Conservation (phyloP, 805 yeast species). For the Spathaspora gorwiae region DNA sequence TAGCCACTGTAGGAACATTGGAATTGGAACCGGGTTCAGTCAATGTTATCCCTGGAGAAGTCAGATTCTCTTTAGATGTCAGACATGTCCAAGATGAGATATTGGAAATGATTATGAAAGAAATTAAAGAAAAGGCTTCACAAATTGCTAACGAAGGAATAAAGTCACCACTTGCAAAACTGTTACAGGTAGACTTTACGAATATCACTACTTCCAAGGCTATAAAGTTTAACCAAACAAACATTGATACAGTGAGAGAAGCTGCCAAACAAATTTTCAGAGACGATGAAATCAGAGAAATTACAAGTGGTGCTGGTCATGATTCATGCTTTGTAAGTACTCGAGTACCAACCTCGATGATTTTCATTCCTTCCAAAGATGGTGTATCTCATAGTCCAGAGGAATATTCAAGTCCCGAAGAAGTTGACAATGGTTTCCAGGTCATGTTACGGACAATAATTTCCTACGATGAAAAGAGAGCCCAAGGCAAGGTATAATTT, state of each 20-base stretch:
- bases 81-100: slow-evolving; percentile 50
- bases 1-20: slow-evolving; percentile 57
- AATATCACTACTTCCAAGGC: slow-evolving; percentile 51
- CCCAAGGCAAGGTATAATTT: background rate
- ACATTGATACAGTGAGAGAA: slow-evolving; percentile 47
- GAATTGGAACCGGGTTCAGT: slow-evolving; percentile 56
- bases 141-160: slow-evolving; percentile 25
- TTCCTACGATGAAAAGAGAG: slow-evolving; percentile 23
- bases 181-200: slow-evolving; percentile 37
- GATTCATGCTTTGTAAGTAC: slow-evolving; percentile 60
- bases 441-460: slow-evolving; percentile 47
- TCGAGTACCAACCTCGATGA: slow-evolving; percentile 67
- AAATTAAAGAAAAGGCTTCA: slow-evolving; percentile 33
- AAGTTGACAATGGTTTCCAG: slow-evolving; percentile 55
- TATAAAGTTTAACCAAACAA: slow-evolving; percentile 49
- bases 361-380: slow-evolving; percentile 64
- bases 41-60: slow-evolving; percentile 64
- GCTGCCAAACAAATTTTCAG: slow-evolving; percentile 51
- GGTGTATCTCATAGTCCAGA: slow-evolving; percentile 66
- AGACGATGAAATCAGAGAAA: slow-evolving; percentile 36
- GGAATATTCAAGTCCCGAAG: slow-evolving; percentile 63
- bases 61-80: slow-evolving; percentile 55
- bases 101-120: slow-evolving; percentile 32
- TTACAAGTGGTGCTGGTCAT: slow-evolving; percentile 71
- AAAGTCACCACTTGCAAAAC: slow-evolving; percentile 17